phyloP scores from a whole-genome alignment of 2,329 filamentous ascomycete species.

The Aurifilum marmelostoma region DNA sequence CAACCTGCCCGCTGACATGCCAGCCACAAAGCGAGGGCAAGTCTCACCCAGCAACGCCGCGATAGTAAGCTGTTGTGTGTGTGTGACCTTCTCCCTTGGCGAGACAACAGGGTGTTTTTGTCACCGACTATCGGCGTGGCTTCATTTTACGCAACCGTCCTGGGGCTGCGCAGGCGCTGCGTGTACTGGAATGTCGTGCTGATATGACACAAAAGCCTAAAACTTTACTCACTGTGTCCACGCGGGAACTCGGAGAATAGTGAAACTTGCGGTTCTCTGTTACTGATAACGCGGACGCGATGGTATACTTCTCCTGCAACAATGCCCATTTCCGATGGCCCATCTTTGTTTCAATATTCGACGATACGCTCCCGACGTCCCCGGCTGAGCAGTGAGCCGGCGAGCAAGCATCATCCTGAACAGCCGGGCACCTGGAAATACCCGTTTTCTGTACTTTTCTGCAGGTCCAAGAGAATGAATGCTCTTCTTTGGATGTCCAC shows the following conservation, averaged over 20 bases:
- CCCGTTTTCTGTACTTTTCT: neutral
- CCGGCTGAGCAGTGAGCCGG: conserved; percentile 12
- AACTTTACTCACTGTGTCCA: neutral
- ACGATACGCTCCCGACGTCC: conserved; percentile 12
- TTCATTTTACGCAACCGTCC: neutral
- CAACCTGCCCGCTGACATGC: neutral
- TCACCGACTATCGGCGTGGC: neutral
- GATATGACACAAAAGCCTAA: neutral
- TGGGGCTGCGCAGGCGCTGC: too few species aligned
- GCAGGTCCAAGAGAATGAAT: neutral
- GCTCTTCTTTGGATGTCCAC: neutral
- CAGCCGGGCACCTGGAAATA: neutral
- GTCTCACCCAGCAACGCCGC: neutral
- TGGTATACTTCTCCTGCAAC: conserved; percentile 5
- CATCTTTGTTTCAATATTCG: conserved; percentile 15
- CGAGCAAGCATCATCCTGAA: conserved; percentile 25
- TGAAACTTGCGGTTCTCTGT: conserved; percentile 24
- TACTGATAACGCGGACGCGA: conserved; percentile 16
- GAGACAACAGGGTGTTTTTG: neutral
- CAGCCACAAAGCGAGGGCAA: neutral
- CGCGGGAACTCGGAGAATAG: conserved; percentile 18
- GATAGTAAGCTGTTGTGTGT: neutral
- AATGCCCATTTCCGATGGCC: neutral
- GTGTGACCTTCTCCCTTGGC: neutral
- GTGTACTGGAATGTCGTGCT: neutral